Evolutionary conservation across 257 asterid genomes (phyloP).

Genomic region (Craterostigma plantagineum): DNA sequence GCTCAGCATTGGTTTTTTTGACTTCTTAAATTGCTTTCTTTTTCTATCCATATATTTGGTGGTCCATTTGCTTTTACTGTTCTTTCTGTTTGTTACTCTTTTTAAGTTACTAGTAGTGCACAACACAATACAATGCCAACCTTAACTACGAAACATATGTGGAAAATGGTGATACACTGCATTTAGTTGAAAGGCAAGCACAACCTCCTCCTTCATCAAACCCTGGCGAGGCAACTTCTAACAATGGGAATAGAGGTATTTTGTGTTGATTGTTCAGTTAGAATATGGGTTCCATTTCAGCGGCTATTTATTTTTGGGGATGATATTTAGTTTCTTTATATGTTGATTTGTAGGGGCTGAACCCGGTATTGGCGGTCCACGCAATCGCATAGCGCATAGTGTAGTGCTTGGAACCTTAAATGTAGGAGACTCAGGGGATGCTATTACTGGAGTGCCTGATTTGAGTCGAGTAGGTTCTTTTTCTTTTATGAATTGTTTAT

Average conservation of each 20-base stretch:
- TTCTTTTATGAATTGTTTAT: conserved; percentile 3
- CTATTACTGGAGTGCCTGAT: conserved; percentile 31
- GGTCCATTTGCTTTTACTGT: conserved; percentile 1
- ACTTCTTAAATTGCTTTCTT: no score
- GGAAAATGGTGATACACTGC: conserved; percentile 85
- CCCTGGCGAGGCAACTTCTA: conserved; percentile 32
- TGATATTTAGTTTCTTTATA: neutral
- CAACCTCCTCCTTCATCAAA: conserved; percentile 37
- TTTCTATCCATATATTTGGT: neutral
- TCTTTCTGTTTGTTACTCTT: neutral
- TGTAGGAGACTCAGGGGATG: conserved; percentile 79
- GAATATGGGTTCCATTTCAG: neutral
- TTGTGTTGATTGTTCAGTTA: neutral
- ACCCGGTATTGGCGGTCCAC: conserved; percentile 33
- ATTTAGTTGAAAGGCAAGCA: conserved; percentile 71
- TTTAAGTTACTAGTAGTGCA: conserved; percentile 1
- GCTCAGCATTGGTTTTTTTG: no score
- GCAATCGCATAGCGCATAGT: conserved; percentile 56
- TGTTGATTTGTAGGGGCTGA: conserved; percentile 42
- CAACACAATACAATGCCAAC: neutral
- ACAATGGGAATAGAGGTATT: conserved; percentile 40
- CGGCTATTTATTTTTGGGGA: neutral
- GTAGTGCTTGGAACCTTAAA: conserved; percentile 68
- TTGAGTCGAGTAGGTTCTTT: conserved; percentile 47
- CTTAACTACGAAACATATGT: conserved; percentile 52